Conservation (phyloP, 2,329 filamentous ascomycete genomes). For the Graphiopsis chlorocephala region DNA sequence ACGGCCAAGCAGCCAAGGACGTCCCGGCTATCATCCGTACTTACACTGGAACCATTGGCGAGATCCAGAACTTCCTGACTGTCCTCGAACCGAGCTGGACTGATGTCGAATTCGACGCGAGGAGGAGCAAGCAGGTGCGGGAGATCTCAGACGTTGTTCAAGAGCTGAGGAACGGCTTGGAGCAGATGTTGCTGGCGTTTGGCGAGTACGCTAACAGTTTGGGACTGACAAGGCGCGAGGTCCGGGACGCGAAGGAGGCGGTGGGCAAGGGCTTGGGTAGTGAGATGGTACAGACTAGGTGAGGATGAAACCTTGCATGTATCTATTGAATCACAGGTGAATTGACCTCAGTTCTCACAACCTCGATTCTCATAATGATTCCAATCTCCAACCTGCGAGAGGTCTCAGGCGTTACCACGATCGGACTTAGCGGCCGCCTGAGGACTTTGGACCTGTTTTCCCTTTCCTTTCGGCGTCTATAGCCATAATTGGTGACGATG, state of each 20-base stretch:
- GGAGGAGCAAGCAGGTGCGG: constrained; percentile 44
- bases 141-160: constrained; percentile 71
- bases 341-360: background rate
- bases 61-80: constrained; percentile 65
- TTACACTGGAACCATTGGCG: constrained; percentile 66
- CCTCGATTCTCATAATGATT: no score
- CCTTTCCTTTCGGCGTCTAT: no score
- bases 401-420: background rate
- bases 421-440: background rate
- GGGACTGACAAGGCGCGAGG: constrained; percentile 66
- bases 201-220: constrained; percentile 70
- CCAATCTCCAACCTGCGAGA: background rate
- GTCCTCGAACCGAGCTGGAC: constrained; percentile 71
- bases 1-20: constrained; percentile 81
- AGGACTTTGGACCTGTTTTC: background rate
- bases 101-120: constrained; percentile 58
- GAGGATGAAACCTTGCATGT: background rate
- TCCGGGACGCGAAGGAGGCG: constrained; percentile 69
- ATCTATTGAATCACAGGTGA: background rate
- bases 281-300: constrained; percentile 20
- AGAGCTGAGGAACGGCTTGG: constrained; percentile 63
- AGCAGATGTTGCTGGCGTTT: constrained; percentile 67
- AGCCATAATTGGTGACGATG: no score
- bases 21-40: constrained; percentile 71
- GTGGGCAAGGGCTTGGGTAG: constrained; percentile 25